Evolutionary conservation across 2,329 filamentous ascomycete species (phyloP), one percentile per base, ranked within the genome.

Genomic region (Monosporascus ibericus): DNA sequence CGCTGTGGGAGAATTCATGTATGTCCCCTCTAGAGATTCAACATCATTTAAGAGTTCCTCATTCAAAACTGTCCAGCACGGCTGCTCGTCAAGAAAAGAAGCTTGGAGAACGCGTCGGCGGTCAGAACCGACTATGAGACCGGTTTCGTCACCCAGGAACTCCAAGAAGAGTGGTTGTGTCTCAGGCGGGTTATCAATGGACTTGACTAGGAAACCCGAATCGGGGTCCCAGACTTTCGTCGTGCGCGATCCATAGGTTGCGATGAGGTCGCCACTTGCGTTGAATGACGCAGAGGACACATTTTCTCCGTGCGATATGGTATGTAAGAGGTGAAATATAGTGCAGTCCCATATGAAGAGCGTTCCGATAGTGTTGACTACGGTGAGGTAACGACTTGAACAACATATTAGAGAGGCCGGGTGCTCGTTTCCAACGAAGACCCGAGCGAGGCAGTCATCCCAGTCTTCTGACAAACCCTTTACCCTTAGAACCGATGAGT

Each of bases 191-290:
- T 50, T 50, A 9, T 36, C 48, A 11, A 50, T 34, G 9, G 27
- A 44, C 6, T 37, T 22, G 39, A 50, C 7, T 30, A 37, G 6
- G 15, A 11, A 17, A 7, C 55, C 55, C 14, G 55, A 47, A 25
- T 40, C 39, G 6, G 44, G 47, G 11, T 27, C 39, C 55, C 55
- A 58, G 11, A 58, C 17, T 18, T 54, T 55, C 5, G 55, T 58
- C 11, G 25, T 48, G 6, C 24, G 22, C 18, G 44, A 36, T 22
- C 53, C 53, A n/a, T 54, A 58, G 25, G 53, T 58, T 8, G 51
- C 52, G 5, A 58, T 11, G 22, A n/a, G 52, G 7, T 46, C 51
- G 14, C 55, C 55, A 15, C 39, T 50, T n/a, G 18, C 25, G 6
- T n/a, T 55, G 14, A 58, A 48, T n/a, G 48, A 44, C 18, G 48